Percentiles rank a stretch among this genome's conserved stretches.
Evolutionary conservation across 1,284 basidiomycete species (phyloP).

Genomic region (Marasmius oreades): DNA sequence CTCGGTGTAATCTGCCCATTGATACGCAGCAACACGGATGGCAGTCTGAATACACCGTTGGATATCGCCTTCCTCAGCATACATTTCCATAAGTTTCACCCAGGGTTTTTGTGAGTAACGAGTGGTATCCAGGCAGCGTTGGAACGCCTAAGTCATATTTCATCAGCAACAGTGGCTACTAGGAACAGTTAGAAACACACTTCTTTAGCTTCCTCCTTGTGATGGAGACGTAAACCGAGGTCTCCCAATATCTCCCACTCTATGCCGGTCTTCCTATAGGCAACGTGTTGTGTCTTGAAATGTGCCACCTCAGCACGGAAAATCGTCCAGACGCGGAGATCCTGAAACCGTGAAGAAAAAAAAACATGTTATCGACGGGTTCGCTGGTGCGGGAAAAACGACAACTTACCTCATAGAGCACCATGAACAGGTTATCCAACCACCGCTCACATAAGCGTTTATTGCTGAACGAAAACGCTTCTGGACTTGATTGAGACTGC

Average conservation of each 20-base stretch:
- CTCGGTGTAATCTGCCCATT: conserved; percentile 82
- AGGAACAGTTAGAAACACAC: neutral
- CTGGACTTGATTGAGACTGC: conserved; percentile 33
- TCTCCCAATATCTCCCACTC: conserved; percentile 99
- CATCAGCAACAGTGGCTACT: neutral
- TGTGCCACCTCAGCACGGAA: conserved; percentile 99
- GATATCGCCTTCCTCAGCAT: conserved; percentile 91
- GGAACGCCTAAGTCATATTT: conserved; percentile 59
- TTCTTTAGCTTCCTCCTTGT: conserved; percentile 97
- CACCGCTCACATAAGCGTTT: conserved; percentile 97
- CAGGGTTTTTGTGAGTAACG: conserved; percentile 91
- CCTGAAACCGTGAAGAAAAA: conserved; percentile 41
- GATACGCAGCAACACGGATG: conserved; percentile 90
- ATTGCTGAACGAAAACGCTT: conserved; percentile 89
- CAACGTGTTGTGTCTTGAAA: conserved; percentile 96
- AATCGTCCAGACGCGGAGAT: conserved; percentile 98
- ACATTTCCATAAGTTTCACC: conserved; percentile 90
- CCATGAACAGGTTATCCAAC: conserved; percentile 99
- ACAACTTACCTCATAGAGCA: conserved; percentile 81
- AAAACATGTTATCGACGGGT: conserved; percentile 15
- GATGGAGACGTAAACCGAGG: conserved; percentile 86
- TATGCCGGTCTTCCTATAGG: conserved; percentile 92
- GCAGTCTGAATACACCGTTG: conserved; percentile 88
- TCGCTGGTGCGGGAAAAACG: no score
- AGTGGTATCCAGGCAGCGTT: conserved; percentile 86